A percentile compares a stretch with the other conserved stretches of the same genome.
Conservation (phyloP, 2,329 filamentous ascomycete genomes). For the Geosmithia putterillii region DNA sequence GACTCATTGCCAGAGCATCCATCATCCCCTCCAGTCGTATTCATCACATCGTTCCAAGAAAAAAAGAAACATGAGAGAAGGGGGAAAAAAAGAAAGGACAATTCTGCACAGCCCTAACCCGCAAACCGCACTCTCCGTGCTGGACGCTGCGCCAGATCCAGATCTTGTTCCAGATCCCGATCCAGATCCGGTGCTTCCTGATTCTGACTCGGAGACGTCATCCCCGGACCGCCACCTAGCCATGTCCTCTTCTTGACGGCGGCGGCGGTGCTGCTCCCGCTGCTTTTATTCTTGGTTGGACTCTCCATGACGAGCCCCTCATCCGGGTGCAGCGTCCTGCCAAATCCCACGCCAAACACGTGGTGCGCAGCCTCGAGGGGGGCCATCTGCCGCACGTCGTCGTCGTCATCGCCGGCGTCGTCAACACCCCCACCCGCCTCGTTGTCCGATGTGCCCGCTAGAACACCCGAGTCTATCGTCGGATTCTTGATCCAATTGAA, state of each 20-base stretch:
- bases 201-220: too few relatives aligned
- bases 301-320: slow-evolving; percentile 25
- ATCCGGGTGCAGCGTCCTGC: slow-evolving; percentile 26
- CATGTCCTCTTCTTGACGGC: neutral
- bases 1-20: too few relatives aligned
- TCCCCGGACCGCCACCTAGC: too few relatives aligned
- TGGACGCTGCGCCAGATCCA: slow-evolving; percentile 11
- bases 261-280: neutral
- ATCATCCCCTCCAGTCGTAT: too few relatives aligned
- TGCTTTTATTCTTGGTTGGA: neutral
- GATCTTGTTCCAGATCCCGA: too few relatives aligned
- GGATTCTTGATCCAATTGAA: slow-evolving; percentile 48
- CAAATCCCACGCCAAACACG: slow-evolving; percentile 39
- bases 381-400: slow-evolving; percentile 35
- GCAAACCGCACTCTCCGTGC: slow-evolving; percentile 16
- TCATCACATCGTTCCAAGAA: too few relatives aligned
- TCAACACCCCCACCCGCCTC: too few relatives aligned
- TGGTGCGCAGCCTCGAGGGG: slow-evolving; percentile 29
- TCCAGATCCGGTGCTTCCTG: too few relatives aligned
- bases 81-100: too few relatives aligned
- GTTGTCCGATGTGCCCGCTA: too few relatives aligned
- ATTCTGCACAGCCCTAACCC: too few relatives aligned
- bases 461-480: slow-evolving; percentile 23
- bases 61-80: neutral
- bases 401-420: slow-evolving; percentile 8